Percentiles rank a stretch among this genome's conserved stretches.
phyloP scores from a whole-genome alignment of 495 filamentous ascomycete species.

The Pseudevernia furfuracea region DNA sequence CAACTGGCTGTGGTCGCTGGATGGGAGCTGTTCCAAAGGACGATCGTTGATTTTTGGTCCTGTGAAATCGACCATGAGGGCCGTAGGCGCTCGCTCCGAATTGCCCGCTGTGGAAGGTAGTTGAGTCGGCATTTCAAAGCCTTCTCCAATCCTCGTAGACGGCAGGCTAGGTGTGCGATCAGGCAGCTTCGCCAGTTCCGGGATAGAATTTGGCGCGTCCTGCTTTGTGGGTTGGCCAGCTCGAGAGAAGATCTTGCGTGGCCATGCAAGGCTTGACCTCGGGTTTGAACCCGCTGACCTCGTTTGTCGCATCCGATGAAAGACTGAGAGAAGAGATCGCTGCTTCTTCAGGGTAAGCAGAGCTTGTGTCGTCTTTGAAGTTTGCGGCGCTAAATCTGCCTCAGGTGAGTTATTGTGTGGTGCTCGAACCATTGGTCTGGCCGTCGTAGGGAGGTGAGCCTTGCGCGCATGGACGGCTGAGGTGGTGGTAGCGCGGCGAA shows the following conservation, averaged over 20 bases:
- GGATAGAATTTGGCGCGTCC: constrained; percentile 5
- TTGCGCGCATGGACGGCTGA: constrained; percentile 30
- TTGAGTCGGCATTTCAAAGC: not conserved
- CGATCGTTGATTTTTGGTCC: not conserved
- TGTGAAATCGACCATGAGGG: not conserved
- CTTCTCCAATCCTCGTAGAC: not conserved
- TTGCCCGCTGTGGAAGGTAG: not conserved
- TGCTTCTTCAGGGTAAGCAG: constrained; percentile 5
- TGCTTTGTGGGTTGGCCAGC: constrained; percentile 1
- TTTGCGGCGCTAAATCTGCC: not conserved
- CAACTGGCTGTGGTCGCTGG: not conserved
- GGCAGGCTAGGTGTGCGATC: not conserved
- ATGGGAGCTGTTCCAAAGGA: not conserved
- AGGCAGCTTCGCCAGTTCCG: constrained; percentile 16
- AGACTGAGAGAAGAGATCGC: constrained; percentile 21
- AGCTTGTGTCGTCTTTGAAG: not conserved
- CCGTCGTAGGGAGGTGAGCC: constrained; percentile 4
- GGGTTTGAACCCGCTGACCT: constrained; percentile 23
- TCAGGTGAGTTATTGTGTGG: not conserved
- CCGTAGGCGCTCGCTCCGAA: not conserved
- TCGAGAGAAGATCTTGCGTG: constrained; percentile 18
- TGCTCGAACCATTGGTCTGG: constrained; percentile 1
- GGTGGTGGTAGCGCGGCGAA: constrained; percentile 39
- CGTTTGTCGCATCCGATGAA: constrained; percentile 21
- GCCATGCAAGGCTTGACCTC: constrained; percentile 12